These are phyloP conservation scores for Eudorina sp. DNA, from an alignment of 139 green algal genomes.

Conservation along the genomic window DNA sequence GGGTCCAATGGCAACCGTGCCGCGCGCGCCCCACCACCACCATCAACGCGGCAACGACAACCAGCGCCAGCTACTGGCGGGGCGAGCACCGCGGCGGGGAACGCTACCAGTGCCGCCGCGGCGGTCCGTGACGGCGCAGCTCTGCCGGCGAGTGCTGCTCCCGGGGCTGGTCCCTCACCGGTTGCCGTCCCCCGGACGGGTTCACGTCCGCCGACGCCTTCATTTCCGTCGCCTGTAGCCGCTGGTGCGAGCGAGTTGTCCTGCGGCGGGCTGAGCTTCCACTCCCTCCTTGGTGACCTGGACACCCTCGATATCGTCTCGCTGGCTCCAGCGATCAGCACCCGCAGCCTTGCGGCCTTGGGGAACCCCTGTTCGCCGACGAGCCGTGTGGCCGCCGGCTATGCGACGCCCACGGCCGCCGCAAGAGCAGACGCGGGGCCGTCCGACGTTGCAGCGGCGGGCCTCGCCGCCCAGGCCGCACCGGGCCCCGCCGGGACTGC, in stretches of 20 bases:
- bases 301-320: conserved; percentile 20
- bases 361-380: background rate
- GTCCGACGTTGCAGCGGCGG: background rate
- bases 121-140: too few relatives aligned
- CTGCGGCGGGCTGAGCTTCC: background rate
- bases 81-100: too few relatives aligned
- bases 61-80: too few relatives aligned
- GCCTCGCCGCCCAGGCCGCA: background rate
- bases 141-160: too few relatives aligned
- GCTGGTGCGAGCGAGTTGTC: background rate
- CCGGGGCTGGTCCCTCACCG: too few relatives aligned
- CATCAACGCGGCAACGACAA: background rate
- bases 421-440: background rate
- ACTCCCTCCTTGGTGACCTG: background rate
- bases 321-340: conserved; percentile 37
- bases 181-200: too few relatives aligned
- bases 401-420: background rate
- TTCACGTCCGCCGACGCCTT: too few relatives aligned
- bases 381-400: background rate
- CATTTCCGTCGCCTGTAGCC: too few relatives aligned
- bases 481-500: too few relatives aligned
- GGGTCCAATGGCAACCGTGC: too few relatives aligned
- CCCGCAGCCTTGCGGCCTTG: background rate
- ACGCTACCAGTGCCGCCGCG: too few relatives aligned
- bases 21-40: background rate